Evolutionary conservation across 192 early-diverging fungal species (phyloP).

Genomic region (Linnemannia exigua): DNA sequence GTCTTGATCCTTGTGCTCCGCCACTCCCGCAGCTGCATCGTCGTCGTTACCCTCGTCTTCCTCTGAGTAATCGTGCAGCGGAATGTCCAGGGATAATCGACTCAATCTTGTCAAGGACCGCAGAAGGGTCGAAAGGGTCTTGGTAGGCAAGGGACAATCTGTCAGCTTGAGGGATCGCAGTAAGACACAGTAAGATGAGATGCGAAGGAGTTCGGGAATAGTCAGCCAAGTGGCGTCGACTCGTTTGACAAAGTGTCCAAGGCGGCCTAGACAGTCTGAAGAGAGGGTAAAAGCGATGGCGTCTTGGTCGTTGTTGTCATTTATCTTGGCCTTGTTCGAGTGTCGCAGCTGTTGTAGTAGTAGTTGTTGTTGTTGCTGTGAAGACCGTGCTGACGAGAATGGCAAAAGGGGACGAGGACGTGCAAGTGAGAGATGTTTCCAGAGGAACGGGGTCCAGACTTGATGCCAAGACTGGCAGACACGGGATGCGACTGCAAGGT

Average conservation of each 20-base stretch:
- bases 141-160: conserved; percentile 11
- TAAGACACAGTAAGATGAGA: conserved; percentile 16
- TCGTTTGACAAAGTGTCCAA: conserved; percentile 8
- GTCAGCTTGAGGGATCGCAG: conserved; percentile 20
- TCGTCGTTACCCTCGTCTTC: conserved; percentile 2
- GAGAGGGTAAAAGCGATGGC: conserved; percentile 12
- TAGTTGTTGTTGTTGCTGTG: background rate
- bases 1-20: background rate
- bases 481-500: conserved; percentile 1
- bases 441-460: conserved; percentile 24
- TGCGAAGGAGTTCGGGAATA: background rate
- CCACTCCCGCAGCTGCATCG: background rate
- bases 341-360: background rate
- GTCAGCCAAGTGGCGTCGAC: conserved; percentile 28
- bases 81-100: conserved; percentile 17
- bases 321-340: background rate
- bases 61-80: conserved; percentile 11
- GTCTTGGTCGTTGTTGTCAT: background rate
- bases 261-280: conserved; percentile 1
- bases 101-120: background rate
- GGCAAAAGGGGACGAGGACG: background rate
- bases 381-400: background rate
- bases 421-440: conserved; percentile 13
- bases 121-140: conserved; percentile 6
- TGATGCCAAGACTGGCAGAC: conserved; percentile 19